phyloP scores from a whole-genome alignment of 768 basidiomycete genomes.

The Russula vinacea region DNA sequence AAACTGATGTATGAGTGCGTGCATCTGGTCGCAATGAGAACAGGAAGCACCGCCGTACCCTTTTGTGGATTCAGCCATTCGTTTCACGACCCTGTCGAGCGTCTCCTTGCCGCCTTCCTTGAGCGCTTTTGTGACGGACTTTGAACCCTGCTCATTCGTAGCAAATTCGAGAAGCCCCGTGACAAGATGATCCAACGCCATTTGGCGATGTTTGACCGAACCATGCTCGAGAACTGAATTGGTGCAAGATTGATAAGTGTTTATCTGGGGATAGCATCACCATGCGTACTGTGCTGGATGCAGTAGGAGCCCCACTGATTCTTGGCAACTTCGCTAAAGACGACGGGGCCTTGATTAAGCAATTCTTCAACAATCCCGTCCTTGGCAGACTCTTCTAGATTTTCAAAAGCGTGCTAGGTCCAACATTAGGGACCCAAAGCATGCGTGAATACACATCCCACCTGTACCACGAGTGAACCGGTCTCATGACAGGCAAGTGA shows the following conservation, averaged over 20 bases:
- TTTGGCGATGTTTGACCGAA: conserved; percentile 65
- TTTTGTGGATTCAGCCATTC: conserved; percentile 85
- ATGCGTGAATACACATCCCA: conserved; percentile 34
- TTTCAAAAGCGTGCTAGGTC: conserved; percentile 75
- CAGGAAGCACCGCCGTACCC: conserved; percentile 45
- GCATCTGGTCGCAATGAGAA: not conserved
- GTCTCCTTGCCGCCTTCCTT: conserved; percentile 82
- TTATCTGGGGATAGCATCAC: not conserved
- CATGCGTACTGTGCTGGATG: conserved; percentile 71
- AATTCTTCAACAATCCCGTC: conserved; percentile 82
- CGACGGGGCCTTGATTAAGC: conserved; percentile 62
- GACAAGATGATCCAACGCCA: conserved; percentile 76
- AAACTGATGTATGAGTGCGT: not conserved
- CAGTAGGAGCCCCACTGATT: conserved; percentile 91
- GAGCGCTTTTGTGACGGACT: conserved; percentile 80
- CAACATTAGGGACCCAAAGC: conserved; percentile 22
- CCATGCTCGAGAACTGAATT: conserved; percentile 77
- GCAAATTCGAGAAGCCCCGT: conserved; percentile 75
- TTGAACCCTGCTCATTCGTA: conserved; percentile 82
- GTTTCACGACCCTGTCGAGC: conserved; percentile 65
- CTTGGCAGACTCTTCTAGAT: conserved; percentile 77
- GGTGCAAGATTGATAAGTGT: conserved; percentile 16
- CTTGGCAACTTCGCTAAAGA: conserved; percentile 76
- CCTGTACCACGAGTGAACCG: conserved; percentile 84
- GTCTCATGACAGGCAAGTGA: conserved; percentile 88